Evolutionary conservation across 2,329 filamentous ascomycete species (phyloP), one percentile per base, ranked within the genome.

Genomic region (Monascus ruber): DNA sequence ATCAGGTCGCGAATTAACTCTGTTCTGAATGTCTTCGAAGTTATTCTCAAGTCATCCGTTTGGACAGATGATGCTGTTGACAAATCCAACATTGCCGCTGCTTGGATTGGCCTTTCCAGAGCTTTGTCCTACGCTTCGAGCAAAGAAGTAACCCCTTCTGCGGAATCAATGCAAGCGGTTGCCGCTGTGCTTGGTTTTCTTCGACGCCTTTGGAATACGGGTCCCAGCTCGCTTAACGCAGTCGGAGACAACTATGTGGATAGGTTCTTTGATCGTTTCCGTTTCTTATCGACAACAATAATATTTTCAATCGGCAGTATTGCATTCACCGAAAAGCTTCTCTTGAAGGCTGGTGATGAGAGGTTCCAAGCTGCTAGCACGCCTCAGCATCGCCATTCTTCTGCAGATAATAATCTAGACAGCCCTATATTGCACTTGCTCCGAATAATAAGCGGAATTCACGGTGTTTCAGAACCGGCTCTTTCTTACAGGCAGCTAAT

Each of bases 101-200:
- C 86, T 3, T 74, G 77, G 59, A 71, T 65, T 40, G 73, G 72
- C 37, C 79, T 85, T 36, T 65, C 72, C 38, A 75, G 76, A 41
- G 64, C 67, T 10, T 54, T 89, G n/a, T 71, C 74, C 6, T 69
- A 76, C 36, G 69, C 74, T 1, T 72, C 73, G 11, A 83, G 76
- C 46, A 94, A 94, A 61, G 91, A 98, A 60, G 82, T 98, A 50
- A 94, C 89, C 51, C 80, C 88, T 5, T 87, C 86, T 0, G 74
- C 75, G 8, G 89, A 96, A 44, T 85, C 87, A 1, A 83, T 85
- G 53, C 75, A 79, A 44, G 89, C 88, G 42, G 73, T 94, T 44
- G 81, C 83, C 24, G 72, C 77, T 33, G 71, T 87, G 24, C 72
- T 89, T 36, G 77, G 77, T 33, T 62, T 87, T 24, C 64, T 94